A percentile compares a stretch with the other conserved stretches of the same genome.
These are phyloP conservation scores for Alloteropsis angusta DNA, from an alignment of 202 grass and related monocot genomes.

Conservation along the genomic window DNA sequence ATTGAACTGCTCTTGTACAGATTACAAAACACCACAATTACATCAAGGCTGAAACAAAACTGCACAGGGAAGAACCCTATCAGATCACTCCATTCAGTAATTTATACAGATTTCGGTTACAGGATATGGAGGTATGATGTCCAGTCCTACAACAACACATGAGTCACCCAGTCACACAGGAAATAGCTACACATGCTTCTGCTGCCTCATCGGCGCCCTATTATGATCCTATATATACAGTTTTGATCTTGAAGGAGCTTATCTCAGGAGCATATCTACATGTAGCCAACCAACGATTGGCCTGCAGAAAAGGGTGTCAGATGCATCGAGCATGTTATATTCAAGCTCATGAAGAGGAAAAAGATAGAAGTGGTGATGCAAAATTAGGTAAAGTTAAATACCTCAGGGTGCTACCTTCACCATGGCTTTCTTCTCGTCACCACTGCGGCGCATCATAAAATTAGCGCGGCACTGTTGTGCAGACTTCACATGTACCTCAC, in stretches of 20 bases:
- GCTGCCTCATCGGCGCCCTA: slow-evolving; percentile 1
- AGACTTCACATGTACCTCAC: slow-evolving; percentile 21
- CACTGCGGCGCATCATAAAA: not conserved
- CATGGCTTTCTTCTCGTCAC: not conserved
- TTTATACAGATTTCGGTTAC: not conserved
- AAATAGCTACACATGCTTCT: slow-evolving; percentile 44
- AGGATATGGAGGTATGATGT: not conserved
- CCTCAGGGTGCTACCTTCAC: slow-evolving; percentile 10
- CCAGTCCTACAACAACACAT: slow-evolving; percentile 19
- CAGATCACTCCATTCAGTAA: slow-evolving; percentile 9
- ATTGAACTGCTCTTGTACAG: slow-evolving; percentile 9
- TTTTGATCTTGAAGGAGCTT: slow-evolving; percentile 1
- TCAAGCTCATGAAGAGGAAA: not conserved
- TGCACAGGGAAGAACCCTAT: not conserved
- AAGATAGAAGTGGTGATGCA: not conserved
- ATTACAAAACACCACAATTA: slow-evolving; percentile 12
- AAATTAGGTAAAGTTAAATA: slow-evolving; percentile 8
- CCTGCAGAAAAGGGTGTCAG: slow-evolving; percentile 32
- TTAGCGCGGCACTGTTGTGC: not conserved
- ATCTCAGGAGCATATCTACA: slow-evolving; percentile 10
- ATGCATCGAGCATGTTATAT: not conserved
- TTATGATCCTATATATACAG: slow-evolving; percentile 44
- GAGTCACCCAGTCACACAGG: not conserved
- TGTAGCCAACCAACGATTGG: slow-evolving; percentile 25
- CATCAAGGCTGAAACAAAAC: slow-evolving; percentile 2